Conservation (phyloP, 495 filamentous ascomycete genomes). For the Hyaloscypha bicolor region DNA sequence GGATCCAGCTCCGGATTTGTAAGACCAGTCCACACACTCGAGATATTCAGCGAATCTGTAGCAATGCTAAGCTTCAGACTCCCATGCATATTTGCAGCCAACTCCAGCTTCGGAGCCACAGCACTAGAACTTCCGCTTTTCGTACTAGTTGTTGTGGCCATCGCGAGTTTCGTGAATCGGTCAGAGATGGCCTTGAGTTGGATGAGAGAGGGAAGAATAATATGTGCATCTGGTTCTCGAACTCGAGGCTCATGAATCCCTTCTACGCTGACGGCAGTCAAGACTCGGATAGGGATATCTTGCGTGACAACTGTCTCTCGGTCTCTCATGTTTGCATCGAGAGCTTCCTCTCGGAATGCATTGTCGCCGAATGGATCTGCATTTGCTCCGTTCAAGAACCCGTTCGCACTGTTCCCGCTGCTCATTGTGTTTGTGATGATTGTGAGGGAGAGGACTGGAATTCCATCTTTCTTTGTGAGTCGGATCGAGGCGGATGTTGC, state of each 20-base stretch:
- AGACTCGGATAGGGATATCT: slow-evolving; percentile 89
- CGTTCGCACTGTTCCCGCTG: slow-evolving; percentile 32
- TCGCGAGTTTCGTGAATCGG: slow-evolving; percentile 81
- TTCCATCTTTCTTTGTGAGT: slow-evolving; percentile 86
- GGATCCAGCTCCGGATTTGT: slow-evolving; percentile 85
- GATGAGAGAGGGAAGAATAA: slow-evolving; percentile 78
- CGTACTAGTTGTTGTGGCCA: slow-evolving; percentile 39
- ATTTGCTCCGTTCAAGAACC: slow-evolving; percentile 34
- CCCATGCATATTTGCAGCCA: slow-evolving; percentile 92
- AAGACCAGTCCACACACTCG: slow-evolving; percentile 78
- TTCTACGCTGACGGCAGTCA: slow-evolving; percentile 76
- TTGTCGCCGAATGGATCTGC: slow-evolving; percentile 39
- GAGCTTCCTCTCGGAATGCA: slow-evolving; percentile 49
- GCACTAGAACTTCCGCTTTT: slow-evolving; percentile 33
- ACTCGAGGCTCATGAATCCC: slow-evolving; percentile 87
- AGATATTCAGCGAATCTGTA: slow-evolving; percentile 80
- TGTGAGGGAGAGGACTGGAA: slow-evolving; percentile 83
- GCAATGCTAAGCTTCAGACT: slow-evolving; percentile 70
- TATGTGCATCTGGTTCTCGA: slow-evolving; percentile 91
- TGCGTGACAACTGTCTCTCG: slow-evolving; percentile 92
- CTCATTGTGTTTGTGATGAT: slow-evolving; percentile 65
- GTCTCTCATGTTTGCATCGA: slow-evolving; percentile 55
- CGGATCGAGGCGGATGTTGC: slow-evolving; percentile 79
- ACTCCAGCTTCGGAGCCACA: slow-evolving; percentile 65
- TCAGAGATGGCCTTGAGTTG: slow-evolving; percentile 91